Evolutionary conservation across 2,329 filamentous ascomycete species (phyloP).

Genomic region (Capronia americana): DNA sequence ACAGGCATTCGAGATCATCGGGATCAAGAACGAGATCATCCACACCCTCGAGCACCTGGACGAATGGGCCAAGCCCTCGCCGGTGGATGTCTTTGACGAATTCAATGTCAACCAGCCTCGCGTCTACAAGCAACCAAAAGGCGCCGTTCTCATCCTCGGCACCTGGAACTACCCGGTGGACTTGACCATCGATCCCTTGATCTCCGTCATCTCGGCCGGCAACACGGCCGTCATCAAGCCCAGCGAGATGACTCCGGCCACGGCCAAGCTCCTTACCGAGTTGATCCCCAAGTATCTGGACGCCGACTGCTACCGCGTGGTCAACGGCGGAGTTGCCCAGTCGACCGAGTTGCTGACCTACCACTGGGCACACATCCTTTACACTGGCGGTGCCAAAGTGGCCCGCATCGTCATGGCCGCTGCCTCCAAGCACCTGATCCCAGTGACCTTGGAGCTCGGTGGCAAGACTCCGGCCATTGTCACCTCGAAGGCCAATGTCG

Average conservation of each 20-base stretch:
- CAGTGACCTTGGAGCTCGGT: constrained; percentile 54
- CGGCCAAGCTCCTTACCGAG: constrained; percentile 48
- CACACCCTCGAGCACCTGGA: constrained; percentile 50
- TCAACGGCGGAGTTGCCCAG: constrained; percentile 48
- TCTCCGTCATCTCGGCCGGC: constrained; percentile 55
- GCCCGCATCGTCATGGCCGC: constrained; percentile 49
- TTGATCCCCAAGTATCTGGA: constrained; percentile 54
- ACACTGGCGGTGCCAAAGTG: constrained; percentile 51
- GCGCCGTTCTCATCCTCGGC: constrained; percentile 11
- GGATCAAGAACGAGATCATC: constrained; percentile 47
- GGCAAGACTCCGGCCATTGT: constrained; percentile 56
- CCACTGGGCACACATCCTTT: constrained; percentile 55
- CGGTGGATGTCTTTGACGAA: constrained; percentile 6
- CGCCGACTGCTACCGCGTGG: constrained; percentile 44
- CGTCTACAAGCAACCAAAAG: constrained; percentile 9
- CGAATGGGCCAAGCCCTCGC: constrained; percentile 47
- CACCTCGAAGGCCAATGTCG: constrained; percentile 48
- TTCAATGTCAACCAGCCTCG: constrained; percentile 12
- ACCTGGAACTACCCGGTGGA: constrained; percentile 11
- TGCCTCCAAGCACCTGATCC: constrained; percentile 54
- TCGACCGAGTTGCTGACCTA: constrained; percentile 48
- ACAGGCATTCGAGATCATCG: constrained; percentile 43
- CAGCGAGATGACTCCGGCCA: constrained; percentile 48
- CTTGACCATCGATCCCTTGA: constrained; percentile 46
- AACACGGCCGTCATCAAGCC: constrained; percentile 54